phyloP scores from a whole-genome alignment of 2,329 filamentous ascomycete species.

The Hymenoscyphus fraxineus region DNA sequence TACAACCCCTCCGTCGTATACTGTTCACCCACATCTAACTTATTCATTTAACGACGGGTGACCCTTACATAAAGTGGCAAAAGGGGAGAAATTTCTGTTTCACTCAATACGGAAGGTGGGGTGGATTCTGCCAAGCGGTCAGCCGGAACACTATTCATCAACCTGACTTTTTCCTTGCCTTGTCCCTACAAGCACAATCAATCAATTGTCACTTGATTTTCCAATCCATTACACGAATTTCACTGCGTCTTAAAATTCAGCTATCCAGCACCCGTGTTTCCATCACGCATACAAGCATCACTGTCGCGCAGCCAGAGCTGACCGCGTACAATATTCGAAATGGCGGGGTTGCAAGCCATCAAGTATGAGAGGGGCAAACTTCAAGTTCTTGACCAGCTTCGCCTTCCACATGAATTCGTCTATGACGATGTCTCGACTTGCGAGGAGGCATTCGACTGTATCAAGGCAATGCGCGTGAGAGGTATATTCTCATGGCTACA shows the following conservation, averaged over 20 bases:
- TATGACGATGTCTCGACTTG: slow-evolving; percentile 70
- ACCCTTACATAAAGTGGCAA: background rate
- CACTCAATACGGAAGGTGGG: background rate
- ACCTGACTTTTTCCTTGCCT: too few species aligned
- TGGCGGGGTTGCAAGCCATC: slow-evolving; percentile 65
- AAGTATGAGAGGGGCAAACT: slow-evolving; percentile 69
- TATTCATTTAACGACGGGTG: too few species aligned
- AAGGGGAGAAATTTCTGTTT: background rate
- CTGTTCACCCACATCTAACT: too few species aligned
- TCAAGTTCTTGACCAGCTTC: slow-evolving; percentile 79
- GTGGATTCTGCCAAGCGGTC: background rate
- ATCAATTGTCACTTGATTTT: background rate
- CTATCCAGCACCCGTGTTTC: background rate
- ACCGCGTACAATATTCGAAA: slow-evolving; percentile 6
- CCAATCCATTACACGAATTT: background rate
- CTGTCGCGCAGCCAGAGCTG: background rate
- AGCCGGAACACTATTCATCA: background rate
- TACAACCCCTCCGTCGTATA: too few species aligned
- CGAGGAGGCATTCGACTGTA: slow-evolving; percentile 76
- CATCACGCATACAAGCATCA: background rate
- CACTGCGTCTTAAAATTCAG: background rate
- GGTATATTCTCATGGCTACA: slow-evolving; percentile 37
- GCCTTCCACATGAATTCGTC: slow-evolving; percentile 73
- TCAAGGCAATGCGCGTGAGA: slow-evolving; percentile 73
- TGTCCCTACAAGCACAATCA: too few species aligned